Conservation (phyloP, 2,329 filamentous ascomycete genomes). For the Xylaria sp. region DNA sequence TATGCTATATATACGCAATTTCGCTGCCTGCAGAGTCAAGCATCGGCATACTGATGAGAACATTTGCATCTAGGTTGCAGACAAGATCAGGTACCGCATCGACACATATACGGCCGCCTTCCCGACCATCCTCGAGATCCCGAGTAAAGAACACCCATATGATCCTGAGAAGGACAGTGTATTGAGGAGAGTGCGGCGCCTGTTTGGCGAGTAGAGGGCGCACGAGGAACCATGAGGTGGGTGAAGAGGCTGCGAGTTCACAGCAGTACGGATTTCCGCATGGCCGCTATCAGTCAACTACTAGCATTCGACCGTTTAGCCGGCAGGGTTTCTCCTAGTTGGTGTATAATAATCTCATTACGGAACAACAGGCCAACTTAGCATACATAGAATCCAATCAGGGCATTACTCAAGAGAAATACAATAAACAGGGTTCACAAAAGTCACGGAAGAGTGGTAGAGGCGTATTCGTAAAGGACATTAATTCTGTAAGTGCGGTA, state of each 20-base stretch:
- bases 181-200: conserved; percentile 79
- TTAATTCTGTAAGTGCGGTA: conserved; percentile 16
- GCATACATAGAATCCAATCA: background rate
- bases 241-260: background rate
- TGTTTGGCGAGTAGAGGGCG: conserved; percentile 71
- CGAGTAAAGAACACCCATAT: conserved; percentile 98
- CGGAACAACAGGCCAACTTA: background rate
- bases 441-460: background rate
- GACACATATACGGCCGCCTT: conserved; percentile 95
- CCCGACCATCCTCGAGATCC: conserved; percentile 95
- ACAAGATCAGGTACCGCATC: conserved; percentile 89
- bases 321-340: background rate
- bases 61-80: conserved; percentile 75
- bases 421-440: background rate
- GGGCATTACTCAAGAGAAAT: conserved; percentile 1
- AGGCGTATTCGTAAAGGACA: background rate
- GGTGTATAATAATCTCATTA: conserved; percentile 13
- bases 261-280: background rate
- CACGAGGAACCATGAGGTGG: too few relatives aligned
- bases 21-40: background rate
- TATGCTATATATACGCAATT: background rate
- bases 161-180: conserved; percentile 99
- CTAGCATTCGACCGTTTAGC: background rate
- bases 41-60: conserved; percentile 7
- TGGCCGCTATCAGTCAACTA: background rate